A percentile compares a stretch with the other conserved stretches of the same genome.
Conservation (phyloP, 1,284 basidiomycete species). For the Athelia sp. region DNA sequence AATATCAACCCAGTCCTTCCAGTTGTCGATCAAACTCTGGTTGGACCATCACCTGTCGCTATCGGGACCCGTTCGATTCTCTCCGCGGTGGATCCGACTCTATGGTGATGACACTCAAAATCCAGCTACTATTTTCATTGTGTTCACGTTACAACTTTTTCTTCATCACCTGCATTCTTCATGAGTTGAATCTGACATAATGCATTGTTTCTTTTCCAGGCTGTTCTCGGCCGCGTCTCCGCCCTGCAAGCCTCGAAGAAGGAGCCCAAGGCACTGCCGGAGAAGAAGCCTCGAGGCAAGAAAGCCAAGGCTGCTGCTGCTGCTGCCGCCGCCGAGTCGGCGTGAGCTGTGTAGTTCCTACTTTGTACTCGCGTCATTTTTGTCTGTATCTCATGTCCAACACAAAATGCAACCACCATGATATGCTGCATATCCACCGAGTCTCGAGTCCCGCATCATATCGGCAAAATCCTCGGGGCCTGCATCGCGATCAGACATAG, state of each 20-base stretch:
- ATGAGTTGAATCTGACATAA: slow-evolving; percentile 22
- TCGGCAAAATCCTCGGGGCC: no score
- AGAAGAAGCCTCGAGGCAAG: slow-evolving; percentile 75
- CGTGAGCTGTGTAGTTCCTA: background rate
- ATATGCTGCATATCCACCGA: no score
- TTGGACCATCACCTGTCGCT: slow-evolving; percentile 62
- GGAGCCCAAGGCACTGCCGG: slow-evolving; percentile 66
- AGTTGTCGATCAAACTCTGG: slow-evolving; percentile 59
- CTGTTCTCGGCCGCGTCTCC: slow-evolving; percentile 77
- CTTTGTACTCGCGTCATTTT: background rate
- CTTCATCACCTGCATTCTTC: slow-evolving; percentile 8
- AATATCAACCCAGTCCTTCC: slow-evolving; percentile 48
- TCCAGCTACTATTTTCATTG: no score
- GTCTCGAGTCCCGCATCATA: no score
- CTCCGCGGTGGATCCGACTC: slow-evolving; percentile 62
- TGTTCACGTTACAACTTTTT: slow-evolving; percentile 8
- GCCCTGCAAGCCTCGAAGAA: slow-evolving; percentile 68
- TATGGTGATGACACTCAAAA: slow-evolving; percentile 55
- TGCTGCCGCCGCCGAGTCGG: background rate
- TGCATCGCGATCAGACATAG: no score
- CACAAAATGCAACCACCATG: background rate
- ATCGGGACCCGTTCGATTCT: slow-evolving; percentile 63
- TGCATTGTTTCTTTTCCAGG: slow-evolving; percentile 47
- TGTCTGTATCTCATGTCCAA: background rate
- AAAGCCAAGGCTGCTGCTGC: slow-evolving; percentile 35